Conservation (phyloP, 345 rosid species). For the Cardamine occulta region DNA sequence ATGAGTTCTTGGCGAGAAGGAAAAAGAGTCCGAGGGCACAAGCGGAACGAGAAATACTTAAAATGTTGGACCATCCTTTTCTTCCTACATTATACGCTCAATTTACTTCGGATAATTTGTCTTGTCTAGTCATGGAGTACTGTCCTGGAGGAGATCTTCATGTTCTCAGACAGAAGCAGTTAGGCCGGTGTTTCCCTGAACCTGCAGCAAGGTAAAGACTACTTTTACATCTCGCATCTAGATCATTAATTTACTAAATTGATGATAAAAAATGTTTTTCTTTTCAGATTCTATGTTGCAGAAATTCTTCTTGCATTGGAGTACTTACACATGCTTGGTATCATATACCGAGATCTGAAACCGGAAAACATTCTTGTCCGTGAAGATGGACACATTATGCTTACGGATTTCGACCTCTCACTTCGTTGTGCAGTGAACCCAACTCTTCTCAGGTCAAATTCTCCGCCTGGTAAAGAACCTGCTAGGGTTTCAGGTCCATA, state of each 20-base stretch:
- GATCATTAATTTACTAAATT: neutral
- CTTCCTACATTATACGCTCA: constrained; percentile 92
- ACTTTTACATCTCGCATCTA: neutral
- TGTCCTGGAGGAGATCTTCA: constrained; percentile 99
- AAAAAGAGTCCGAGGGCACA: constrained; percentile 95
- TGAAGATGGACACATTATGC: constrained; percentile 99
- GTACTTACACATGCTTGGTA: constrained; percentile 98
- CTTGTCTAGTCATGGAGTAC: constrained; percentile 95
- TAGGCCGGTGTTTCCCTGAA: constrained; percentile 75
- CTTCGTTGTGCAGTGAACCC: constrained; percentile 88
- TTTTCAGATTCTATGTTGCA: constrained; percentile 87
- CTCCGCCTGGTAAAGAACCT: constrained; percentile 58
- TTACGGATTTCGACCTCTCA: constrained; percentile 94
- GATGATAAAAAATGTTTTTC: neutral
- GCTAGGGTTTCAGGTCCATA: constrained; percentile 73
- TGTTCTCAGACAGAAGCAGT: constrained; percentile 94
- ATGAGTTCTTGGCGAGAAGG: constrained; percentile 85
- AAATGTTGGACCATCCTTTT: constrained; percentile 94
- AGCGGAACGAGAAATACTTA: constrained; percentile 84
- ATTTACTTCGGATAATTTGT: constrained; percentile 83
- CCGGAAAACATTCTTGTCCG: constrained; percentile 96
- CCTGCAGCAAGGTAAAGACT: constrained; percentile 83
- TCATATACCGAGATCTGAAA: constrained; percentile 87
- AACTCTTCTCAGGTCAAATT: constrained; percentile 71
- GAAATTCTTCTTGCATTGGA: constrained; percentile 97